phyloP scores from a whole-genome alignment of 2,329 filamentous ascomycete genomes.

The Pseudocercospora musae region DNA sequence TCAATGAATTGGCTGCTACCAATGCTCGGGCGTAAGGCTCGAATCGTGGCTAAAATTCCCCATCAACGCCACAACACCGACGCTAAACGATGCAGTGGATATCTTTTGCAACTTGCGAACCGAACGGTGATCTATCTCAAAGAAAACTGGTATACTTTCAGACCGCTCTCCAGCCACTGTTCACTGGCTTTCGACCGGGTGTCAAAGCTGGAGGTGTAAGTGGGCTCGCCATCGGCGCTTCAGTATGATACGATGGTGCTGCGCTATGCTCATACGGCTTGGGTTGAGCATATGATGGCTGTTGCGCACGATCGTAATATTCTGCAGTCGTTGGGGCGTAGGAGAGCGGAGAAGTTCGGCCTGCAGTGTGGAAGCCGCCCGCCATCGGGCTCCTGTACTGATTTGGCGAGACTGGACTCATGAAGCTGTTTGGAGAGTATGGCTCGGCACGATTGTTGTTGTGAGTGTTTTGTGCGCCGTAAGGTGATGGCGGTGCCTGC shows the following conservation, averaged over 20 bases:
- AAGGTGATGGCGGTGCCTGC: conserved; percentile 1
- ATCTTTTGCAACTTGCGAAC: background rate
- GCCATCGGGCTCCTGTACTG: conserved; percentile 10
- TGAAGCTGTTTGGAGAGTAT: conserved; percentile 1
- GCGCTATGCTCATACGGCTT: conserved; percentile 20
- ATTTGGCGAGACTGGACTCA: conserved; percentile 1
- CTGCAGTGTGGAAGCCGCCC: conserved; percentile 5
- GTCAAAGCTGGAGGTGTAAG: conserved; percentile 22
- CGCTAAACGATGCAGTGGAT: background rate
- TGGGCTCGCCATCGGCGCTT: conserved; percentile 15
- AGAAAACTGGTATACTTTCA: conserved; percentile 6
- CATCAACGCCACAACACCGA: background rate
- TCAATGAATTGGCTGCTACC: background rate
- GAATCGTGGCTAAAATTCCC: background rate
- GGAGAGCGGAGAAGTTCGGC: conserved; percentile 1
- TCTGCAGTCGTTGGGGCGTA: conserved; percentile 9
- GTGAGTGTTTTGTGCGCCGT: conserved; percentile 5
- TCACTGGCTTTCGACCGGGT: conserved; percentile 32
- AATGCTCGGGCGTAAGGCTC: background rate
- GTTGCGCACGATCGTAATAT: conserved; percentile 4
- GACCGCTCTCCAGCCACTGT: conserved; percentile 36
- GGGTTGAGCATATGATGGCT: conserved; percentile 10
- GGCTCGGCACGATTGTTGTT: background rate
- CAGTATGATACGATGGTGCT: conserved; percentile 15
- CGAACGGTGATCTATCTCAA: background rate